Percentiles rank a stretch among this genome's conserved stretches.
Conservation (phyloP, 768 basidiomycete genomes). For the Leccinum uliginosum region DNA sequence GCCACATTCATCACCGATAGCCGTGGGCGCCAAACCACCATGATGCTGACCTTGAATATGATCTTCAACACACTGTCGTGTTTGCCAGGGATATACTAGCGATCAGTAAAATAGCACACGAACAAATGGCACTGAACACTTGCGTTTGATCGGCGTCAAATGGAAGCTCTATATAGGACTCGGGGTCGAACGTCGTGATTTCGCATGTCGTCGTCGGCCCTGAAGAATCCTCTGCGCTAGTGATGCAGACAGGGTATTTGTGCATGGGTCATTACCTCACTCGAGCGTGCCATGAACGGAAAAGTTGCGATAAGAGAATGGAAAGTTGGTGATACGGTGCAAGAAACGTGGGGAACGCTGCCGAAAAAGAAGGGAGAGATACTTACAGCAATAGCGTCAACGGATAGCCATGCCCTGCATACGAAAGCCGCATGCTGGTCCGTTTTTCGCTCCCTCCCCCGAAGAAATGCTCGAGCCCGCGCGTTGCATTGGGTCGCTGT, state of each 20-base stretch:
- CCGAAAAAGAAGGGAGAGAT: not conserved
- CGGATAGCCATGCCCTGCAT: conserved; percentile 73
- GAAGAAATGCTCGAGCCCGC: conserved; percentile 56
- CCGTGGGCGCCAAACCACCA: not conserved
- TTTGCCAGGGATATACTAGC: not conserved
- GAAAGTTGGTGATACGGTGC: not conserved
- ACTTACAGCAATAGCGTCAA: conserved; percentile 76
- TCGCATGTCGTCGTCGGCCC: conserved; percentile 88
- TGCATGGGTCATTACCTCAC: conserved; percentile 3
- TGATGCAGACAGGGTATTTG: not conserved
- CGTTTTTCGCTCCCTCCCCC: conserved; percentile 49
- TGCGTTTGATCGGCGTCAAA: conserved; percentile 69
- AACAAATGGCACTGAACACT: conserved; percentile 7
- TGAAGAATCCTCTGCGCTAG: conserved; percentile 68
- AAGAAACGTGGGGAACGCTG: not conserved
- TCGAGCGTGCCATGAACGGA: conserved; percentile 1
- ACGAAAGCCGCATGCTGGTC: conserved; percentile 85
- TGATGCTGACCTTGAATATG: conserved; percentile 67
- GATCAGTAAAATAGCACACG: conserved; percentile 8
- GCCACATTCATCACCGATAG: not conserved
- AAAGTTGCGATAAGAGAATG: not conserved
- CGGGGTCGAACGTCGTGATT: conserved; percentile 80
- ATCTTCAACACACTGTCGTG: conserved; percentile 63
- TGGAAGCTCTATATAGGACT: conserved; percentile 73
- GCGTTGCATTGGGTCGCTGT: conserved; percentile 8